Percentiles rank a stretch among this genome's conserved stretches.
Conservation (phyloP, 1,284 basidiomycete species). For the Cystobasidium sp. region DNA sequence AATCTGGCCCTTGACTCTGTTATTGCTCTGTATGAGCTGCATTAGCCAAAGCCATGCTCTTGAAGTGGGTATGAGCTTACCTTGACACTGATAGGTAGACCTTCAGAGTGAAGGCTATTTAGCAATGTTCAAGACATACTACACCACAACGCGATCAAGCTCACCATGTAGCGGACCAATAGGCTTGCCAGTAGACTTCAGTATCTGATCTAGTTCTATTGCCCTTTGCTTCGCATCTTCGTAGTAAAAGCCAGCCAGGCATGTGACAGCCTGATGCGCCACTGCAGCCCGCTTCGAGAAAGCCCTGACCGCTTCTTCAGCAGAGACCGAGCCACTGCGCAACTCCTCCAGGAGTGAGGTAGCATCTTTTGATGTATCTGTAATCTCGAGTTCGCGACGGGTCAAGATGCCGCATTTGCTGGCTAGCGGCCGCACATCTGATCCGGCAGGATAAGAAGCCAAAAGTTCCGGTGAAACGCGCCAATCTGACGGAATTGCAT, state of each 20-base stretch:
- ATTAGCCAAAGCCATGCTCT: not conserved
- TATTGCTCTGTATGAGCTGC: slow-evolving; percentile 61
- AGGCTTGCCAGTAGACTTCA: slow-evolving; percentile 54
- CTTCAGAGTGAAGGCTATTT: not conserved
- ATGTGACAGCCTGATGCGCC: slow-evolving; percentile 46
- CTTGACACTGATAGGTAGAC: slow-evolving; percentile 57
- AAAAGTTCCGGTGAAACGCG: slow-evolving; percentile 8
- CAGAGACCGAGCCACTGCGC: slow-evolving; percentile 40
- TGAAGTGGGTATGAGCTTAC: not conserved
- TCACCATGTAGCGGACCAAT: slow-evolving; percentile 55
- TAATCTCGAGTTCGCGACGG: slow-evolving; percentile 42
- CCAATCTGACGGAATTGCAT: slow-evolving; percentile 26
- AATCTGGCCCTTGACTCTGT: slow-evolving; percentile 66
- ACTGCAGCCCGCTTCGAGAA: slow-evolving; percentile 48
- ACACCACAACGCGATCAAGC: not conserved
- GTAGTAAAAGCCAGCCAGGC: slow-evolving; percentile 53
- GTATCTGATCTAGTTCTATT: slow-evolving; percentile 49
- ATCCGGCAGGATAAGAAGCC: slow-evolving; percentile 24
- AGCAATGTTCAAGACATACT: not conserved
- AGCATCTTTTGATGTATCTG: slow-evolving; percentile 31
- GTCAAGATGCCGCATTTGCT: slow-evolving; percentile 37
- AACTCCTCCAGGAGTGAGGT: slow-evolving; percentile 32
- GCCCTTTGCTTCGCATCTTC: slow-evolving; percentile 51
- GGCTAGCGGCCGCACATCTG: slow-evolving; percentile 32
- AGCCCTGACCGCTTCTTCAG: slow-evolving; percentile 52